Base-by-base conservation (phyloP, 2,329 filamentous ascomycete species). In the Teratosphaeriaceae sp. region DNA sequence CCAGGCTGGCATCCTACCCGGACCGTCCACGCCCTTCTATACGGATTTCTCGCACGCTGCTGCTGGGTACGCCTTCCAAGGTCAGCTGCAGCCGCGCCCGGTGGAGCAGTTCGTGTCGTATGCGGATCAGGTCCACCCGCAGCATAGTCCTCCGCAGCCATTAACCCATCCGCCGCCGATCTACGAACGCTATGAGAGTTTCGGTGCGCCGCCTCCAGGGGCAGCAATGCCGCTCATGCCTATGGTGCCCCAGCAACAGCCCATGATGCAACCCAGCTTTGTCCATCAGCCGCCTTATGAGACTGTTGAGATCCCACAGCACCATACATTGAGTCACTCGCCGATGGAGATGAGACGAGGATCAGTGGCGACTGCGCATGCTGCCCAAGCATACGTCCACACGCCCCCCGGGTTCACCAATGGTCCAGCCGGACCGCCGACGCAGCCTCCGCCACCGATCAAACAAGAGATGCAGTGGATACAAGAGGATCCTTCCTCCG, bases 1-100 rank as follows among this genome's bases (percentile, higher is more conserved):
- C 45, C 61, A 62, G 31, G 57, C 59, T 15, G 57, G 54, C 26
- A 46, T 46, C 12, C 33, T 40, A 24, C 42, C 48, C 18, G 45
- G 45, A 6, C 43, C 47, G 6, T 36, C 41, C 16, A 38, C 38
- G 15, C 40, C 45, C 3, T 44, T 42, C 31, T 31, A 38, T n/a
- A 31, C 19, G 9, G 45, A 35, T 9, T 34, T 33, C 38, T 15
- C 24, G 4, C 27, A 34, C 3, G 31, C 24, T 13, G 7, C 15
- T n/a, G 21, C 33, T 19, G 29, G 37, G 16, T 12, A 39, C 19
- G 23, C 24, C 9, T 8, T 29, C 3, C 19, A 16, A 3, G 37
- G 23, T 19, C 23, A 16, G 9, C 37, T 13, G 6, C 38, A 22
- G 38, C 38, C 38, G 16, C 26, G 38, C 4, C 38, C 38, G 20